Evolutionary conservation across 768 basidiomycete species (phyloP).

Genomic region (Filobasidium wieringae): DNA sequence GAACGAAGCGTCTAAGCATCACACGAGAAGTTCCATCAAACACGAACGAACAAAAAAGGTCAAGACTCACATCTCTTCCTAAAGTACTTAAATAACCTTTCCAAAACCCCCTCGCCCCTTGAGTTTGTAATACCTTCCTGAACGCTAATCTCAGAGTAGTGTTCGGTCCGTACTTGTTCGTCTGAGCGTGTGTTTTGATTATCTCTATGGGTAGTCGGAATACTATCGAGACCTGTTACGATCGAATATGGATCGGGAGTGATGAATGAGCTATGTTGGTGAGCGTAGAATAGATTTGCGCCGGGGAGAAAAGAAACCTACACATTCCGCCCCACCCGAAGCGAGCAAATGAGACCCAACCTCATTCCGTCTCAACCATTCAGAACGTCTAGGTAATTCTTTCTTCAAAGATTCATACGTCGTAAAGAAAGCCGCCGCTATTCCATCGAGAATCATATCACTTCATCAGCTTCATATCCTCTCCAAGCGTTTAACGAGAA

Average conservation of each 20-base stretch:
- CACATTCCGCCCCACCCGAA: no score
- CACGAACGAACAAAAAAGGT: no score
- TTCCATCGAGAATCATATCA: no score
- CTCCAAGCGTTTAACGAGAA: background rate
- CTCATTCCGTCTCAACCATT: no score
- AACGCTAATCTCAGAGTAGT: conserved; percentile 29
- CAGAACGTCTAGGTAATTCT: conserved; percentile 47
- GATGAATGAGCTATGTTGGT: no score
- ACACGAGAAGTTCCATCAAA: no score
- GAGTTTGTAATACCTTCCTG: conserved; percentile 41
- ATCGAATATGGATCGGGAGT: background rate
- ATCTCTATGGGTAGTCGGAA: conserved; percentile 92
- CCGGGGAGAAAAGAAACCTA: no score
- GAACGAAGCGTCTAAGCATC: no score
- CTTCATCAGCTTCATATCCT: no score
- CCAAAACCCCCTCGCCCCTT: conserved; percentile 70
- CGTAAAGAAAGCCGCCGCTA: conserved; percentile 80
- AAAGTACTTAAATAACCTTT: conserved; percentile 73
- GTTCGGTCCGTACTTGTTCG: conserved; percentile 55
- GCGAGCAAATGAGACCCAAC: no score
- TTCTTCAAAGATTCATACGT: conserved; percentile 83
- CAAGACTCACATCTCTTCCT: conserved; percentile 48
- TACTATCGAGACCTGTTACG: background rate
- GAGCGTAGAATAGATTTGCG: no score
- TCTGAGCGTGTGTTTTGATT: conserved; percentile 84